Evolutionary conservation across 2,329 filamentous ascomycete species (phyloP), one percentile per base, ranked within the genome.

Genomic region (Claviceps paspali): DNA sequence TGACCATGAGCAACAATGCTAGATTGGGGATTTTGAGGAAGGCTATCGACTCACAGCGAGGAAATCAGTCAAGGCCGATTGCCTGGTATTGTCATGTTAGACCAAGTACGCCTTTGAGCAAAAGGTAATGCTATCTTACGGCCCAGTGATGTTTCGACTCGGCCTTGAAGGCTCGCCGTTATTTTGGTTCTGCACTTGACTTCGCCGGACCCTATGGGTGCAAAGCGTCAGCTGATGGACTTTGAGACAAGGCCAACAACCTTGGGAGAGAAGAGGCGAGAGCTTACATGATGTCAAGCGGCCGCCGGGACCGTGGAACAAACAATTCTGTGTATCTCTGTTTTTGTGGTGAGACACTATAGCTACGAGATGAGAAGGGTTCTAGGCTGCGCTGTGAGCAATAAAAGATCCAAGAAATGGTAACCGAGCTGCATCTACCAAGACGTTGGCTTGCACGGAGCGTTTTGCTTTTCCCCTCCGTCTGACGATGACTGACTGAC

Each of bases 41-140:
- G 14, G 4, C 7, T 21, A 17, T 12, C n/a, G n/a, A 47, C 62
- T 45, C 45, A 66, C 64, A 18, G 67, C 67, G 30, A 72, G 53
- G 41, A 68, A 72, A 44, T 70, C 65, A 2, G 67, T 72, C 49
- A 72, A 49, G 11, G 68, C 68, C 15, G 68, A 72, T 52, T 68
- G 65, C 3, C 61, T 64, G 30, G 28, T 33, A 10, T 7, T 14
- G 10, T 21, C 1, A 17, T 21, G 43, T 50, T 28, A 48, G 39
- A 17, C 17, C 32, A 10, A 35, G 15, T 27, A 34, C 4, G 6
- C 5, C 6, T 24, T 8, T 9, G 8, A 21, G n/a, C 12, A 6
- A 7, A 24, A 26, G 8, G 6, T 24, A 22, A 6, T 9, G 26
- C 27, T 15, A 18, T 43, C 60, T 48, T 48, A 63, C 59, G 60